Percentiles rank a stretch among this genome's conserved stretches.
phyloP scores from a whole-genome alignment of 148 eudicot genomes.

The Rhododendron molle region DNA sequence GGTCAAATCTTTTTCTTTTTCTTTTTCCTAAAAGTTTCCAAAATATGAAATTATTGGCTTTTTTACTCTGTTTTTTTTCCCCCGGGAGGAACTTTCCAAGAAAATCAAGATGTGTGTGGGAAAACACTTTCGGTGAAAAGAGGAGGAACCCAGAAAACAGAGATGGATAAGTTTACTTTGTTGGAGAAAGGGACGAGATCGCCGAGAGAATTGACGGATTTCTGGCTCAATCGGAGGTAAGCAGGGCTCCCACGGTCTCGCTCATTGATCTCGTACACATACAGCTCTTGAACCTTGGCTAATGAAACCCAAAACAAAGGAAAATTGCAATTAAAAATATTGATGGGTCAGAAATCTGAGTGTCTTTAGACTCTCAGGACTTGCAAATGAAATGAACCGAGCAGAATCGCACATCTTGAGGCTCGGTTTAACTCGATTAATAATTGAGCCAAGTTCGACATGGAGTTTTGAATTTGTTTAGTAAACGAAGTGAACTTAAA shows the following conservation, averaged over 20 bases:
- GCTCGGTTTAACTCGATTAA: too few relatives aligned
- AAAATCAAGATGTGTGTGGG: too few relatives aligned
- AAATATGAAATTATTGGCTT: too few relatives aligned
- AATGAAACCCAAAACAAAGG: not conserved
- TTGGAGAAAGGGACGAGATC: conserved; percentile 70
- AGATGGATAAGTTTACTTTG: conserved; percentile 30
- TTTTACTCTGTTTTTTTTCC: too few relatives aligned
- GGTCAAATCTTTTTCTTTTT: too few relatives aligned
- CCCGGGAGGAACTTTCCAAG: too few relatives aligned
- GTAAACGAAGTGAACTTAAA: too few relatives aligned
- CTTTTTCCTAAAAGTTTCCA: too few relatives aligned
- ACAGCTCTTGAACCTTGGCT: conserved; percentile 56
- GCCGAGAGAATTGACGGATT: conserved; percentile 49
- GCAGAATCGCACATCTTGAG: too few relatives aligned
- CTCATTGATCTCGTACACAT: conserved; percentile 68
- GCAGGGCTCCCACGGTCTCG: conserved; percentile 73
- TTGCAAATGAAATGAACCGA: too few relatives aligned
- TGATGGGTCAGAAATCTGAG: not conserved
- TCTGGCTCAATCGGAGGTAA: conserved; percentile 49
- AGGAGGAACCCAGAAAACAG: not conserved
- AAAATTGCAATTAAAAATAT: not conserved
- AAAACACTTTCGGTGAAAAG: not conserved
- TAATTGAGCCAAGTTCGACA: too few relatives aligned
- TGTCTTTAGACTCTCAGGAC: not conserved
- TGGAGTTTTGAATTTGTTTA: rapidly evolving